Percentiles rank a stretch among this genome's conserved stretches.
Conservation (phyloP, 73 alveolate genomes). For the Tetrahymena thermophila region DNA sequence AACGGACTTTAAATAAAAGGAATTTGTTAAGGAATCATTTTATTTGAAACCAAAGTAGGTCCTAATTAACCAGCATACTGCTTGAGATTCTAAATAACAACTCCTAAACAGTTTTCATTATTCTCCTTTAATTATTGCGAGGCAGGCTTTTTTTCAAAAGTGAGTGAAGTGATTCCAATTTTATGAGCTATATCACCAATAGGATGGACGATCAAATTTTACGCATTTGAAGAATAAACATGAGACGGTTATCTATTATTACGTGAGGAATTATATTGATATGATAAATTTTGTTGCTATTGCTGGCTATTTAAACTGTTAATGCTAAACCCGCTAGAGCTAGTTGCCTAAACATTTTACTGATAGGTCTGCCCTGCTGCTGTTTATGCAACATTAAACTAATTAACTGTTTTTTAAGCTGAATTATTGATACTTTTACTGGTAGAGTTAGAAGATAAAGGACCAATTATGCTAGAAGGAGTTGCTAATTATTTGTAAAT, state of each 20-base stretch:
- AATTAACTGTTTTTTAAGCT: neutral
- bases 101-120: neutral
- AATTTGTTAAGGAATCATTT: neutral
- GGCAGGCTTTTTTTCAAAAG: neutral
- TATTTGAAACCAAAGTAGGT: neutral
- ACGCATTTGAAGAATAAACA: neutral
- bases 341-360: neutral
- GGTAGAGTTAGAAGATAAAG: neutral
- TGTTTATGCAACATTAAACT: neutral
- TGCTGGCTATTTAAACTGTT: neutral
- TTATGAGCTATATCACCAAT: neutral
- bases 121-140: neutral
- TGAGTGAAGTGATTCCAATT: neutral
- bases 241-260: neutral
- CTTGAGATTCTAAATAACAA: no score
- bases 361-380: neutral
- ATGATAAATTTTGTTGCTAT: neutral
- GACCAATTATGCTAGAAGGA: neutral
- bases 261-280: neutral
- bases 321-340: neutral
- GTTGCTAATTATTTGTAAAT: neutral
- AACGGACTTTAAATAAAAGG: neutral
- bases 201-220: neutral
- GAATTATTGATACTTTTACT: neutral
- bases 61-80: neutral